Evolutionary conservation across 257 asterid genomes (phyloP).

Genomic region (Solanum raphanifolium): DNA sequence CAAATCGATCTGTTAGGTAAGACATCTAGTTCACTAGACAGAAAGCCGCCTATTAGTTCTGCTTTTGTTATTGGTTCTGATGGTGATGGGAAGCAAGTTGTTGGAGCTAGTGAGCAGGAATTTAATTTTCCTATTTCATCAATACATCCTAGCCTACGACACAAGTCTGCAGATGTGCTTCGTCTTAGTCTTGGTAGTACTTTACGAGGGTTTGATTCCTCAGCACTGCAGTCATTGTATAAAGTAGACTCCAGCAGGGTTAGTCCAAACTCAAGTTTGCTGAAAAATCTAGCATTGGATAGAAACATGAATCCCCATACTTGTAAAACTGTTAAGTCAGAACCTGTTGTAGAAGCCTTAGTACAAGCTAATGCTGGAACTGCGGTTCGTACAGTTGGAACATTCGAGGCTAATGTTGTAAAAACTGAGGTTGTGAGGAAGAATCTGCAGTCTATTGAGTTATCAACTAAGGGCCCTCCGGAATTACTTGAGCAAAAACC

Average conservation of each 20-base stretch:
- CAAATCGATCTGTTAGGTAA: conserved; percentile 12
- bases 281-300: conserved; percentile 5
- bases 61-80: conserved; percentile 7
- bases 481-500: conserved; percentile 27
- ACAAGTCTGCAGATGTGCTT: conserved; percentile 41
- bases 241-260: conserved; percentile 8
- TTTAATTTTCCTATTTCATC: conserved; percentile 17
- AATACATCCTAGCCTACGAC: conserved; percentile 10
- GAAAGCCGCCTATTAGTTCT: conserved; percentile 10
- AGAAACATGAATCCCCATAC: conserved; percentile 14
- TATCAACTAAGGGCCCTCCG: conserved; percentile 12
- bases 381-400: conserved; percentile 23
- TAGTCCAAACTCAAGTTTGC: conserved; percentile 14
- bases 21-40: conserved; percentile 8
- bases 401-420: conserved; percentile 18
- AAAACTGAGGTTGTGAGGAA: conserved; percentile 35
- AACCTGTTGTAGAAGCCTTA: conserved; percentile 42
- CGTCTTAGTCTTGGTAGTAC: conserved; percentile 55
- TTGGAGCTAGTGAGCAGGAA: conserved; percentile 12
- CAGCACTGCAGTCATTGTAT: conserved; percentile 12
- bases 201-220: conserved; percentile 11
- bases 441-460: conserved; percentile 11
- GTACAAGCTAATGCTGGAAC: conserved; percentile 23
- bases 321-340: conserved; percentile 38
- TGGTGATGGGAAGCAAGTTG: conserved; percentile 29